A percentile compares a stretch with the other conserved stretches of the same genome.
These are phyloP conservation scores for Solanum dulcamara DNA, from an alignment of 257 asterid genomes.

Conservation along the genomic window DNA sequence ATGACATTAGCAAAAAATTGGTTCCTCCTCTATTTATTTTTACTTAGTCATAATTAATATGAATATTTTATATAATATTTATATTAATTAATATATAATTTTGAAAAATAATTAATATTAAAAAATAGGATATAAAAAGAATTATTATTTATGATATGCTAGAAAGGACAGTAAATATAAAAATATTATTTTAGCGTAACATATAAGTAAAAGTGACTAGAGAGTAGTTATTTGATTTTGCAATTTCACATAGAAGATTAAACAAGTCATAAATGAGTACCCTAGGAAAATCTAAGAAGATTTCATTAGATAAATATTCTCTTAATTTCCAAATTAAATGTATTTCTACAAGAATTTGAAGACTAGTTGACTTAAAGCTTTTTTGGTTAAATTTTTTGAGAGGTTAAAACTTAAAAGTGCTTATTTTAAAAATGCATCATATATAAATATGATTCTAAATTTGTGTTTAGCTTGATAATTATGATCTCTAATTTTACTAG, in stretches of 20 bases:
- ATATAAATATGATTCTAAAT: no score
- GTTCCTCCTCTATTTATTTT: not conserved
- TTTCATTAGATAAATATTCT: not conserved
- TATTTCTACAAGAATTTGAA: not conserved
- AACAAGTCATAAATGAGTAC: not conserved
- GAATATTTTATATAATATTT: not conserved
- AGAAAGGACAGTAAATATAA: no score
- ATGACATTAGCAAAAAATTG: not conserved
- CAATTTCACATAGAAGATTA: not conserved
- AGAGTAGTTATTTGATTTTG: not conserved
- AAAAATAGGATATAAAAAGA: no score
- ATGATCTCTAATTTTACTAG: no score
- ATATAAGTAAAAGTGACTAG: not conserved
- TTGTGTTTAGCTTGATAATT: no score
- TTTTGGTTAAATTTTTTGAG: no score
- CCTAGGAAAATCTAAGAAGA: not conserved
- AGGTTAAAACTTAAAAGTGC: no score
- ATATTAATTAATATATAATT: not conserved
- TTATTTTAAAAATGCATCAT: no score
- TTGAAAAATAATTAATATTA: not conserved
- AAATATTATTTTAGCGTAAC: not conserved
- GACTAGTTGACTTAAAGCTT: not conserved
- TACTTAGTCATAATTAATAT: not conserved
- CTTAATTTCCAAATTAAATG: not conserved
- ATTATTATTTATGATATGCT: no score